Conservation (phyloP, 768 basidiomycete genomes). For the Lactarius trivialis region DNA sequence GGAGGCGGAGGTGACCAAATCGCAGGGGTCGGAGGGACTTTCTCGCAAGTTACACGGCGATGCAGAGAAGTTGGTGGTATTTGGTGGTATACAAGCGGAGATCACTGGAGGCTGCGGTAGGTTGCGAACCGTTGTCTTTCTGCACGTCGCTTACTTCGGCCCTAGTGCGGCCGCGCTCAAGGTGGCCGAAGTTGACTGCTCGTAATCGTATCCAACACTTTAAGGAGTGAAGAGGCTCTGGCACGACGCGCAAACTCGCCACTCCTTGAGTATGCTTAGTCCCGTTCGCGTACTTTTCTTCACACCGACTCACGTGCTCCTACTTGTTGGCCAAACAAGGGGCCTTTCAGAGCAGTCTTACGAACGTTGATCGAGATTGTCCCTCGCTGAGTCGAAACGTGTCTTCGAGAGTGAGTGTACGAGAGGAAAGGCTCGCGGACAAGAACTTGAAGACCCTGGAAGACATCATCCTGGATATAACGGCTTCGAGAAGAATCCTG, state of each 20-base stretch:
- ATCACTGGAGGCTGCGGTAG: slow-evolving; percentile 49
- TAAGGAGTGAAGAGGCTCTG: slow-evolving; percentile 72
- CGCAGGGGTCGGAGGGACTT: slow-evolving; percentile 58
- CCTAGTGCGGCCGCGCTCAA: slow-evolving; percentile 67
- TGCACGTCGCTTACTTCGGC: not conserved
- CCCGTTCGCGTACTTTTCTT: not conserved
- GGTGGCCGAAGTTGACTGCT: slow-evolving; percentile 71
- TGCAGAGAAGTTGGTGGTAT: slow-evolving; percentile 81
- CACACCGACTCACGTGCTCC: not conserved
- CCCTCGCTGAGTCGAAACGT: slow-evolving; percentile 53
- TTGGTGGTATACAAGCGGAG: slow-evolving; percentile 80
- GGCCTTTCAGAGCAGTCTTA: slow-evolving; percentile 57
- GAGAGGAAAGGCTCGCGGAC: slow-evolving; percentile 64
- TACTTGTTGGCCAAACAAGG: slow-evolving; percentile 51
- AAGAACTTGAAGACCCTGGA: slow-evolving; percentile 81
- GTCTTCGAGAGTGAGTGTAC: slow-evolving; percentile 64
- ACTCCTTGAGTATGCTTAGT: slow-evolving; percentile 53
- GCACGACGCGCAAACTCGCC: slow-evolving; percentile 60
- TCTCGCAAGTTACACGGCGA: slow-evolving; percentile 62
- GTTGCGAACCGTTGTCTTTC: slow-evolving; percentile 19
- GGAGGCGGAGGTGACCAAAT: slow-evolving; percentile 74
- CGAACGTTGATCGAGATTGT: slow-evolving; percentile 43
- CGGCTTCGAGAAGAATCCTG: slow-evolving; percentile 64
- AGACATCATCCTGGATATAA: slow-evolving; percentile 76
- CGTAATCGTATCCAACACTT: slow-evolving; percentile 75